Percentiles rank a stretch among this genome's conserved stretches.
phyloP scores from a whole-genome alignment of 805 yeast genomes.

The Sungouiozyma intestinalis region DNA sequence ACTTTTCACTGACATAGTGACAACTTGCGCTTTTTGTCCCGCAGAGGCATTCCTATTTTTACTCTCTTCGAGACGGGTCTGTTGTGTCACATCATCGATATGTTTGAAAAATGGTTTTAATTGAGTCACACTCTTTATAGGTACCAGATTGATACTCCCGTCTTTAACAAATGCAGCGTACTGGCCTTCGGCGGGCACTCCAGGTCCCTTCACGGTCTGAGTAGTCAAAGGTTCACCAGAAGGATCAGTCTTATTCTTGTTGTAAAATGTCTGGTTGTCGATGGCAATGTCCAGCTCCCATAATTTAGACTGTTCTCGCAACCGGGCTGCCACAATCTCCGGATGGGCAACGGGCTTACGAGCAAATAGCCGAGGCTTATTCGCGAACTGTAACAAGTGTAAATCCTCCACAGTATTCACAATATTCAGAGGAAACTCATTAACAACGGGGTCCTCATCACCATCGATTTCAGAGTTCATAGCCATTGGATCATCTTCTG shows the following conservation, averaged over 20 bases:
- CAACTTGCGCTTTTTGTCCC: slow-evolving; percentile 44
- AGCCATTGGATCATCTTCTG: background rate
- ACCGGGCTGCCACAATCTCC: slow-evolving; percentile 35
- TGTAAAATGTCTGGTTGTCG: slow-evolving; percentile 58
- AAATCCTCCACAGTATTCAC: slow-evolving; percentile 28
- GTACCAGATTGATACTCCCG: slow-evolving; percentile 49
- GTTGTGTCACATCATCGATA: slow-evolving; percentile 50
- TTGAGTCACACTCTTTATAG: slow-evolving; percentile 61
- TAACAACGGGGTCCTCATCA: slow-evolving; percentile 50
- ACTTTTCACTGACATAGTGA: slow-evolving; percentile 67
- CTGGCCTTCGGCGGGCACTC: slow-evolving; percentile 44
- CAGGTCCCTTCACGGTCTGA: slow-evolving; percentile 65
- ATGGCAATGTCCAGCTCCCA: slow-evolving; percentile 72
- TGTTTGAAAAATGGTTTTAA: slow-evolving; percentile 74
- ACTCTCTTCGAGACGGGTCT: slow-evolving; percentile 34
- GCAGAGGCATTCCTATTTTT: slow-evolving; percentile 30
- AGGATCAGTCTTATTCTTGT: slow-evolving; percentile 44
- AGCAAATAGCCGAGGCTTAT: slow-evolving; percentile 21
- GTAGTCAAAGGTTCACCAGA: slow-evolving; percentile 52
- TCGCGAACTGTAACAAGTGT: slow-evolving; percentile 48
- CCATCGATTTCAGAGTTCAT: slow-evolving; percentile 11
- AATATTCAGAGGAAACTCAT: slow-evolving; percentile 49
- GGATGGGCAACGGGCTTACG: slow-evolving; percentile 26
- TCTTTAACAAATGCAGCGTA: slow-evolving; percentile 36
- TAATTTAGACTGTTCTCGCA: slow-evolving; percentile 52